phyloP scores from a whole-genome alignment of 2,329 filamentous ascomycete species.

The Chaetomium sp. region DNA sequence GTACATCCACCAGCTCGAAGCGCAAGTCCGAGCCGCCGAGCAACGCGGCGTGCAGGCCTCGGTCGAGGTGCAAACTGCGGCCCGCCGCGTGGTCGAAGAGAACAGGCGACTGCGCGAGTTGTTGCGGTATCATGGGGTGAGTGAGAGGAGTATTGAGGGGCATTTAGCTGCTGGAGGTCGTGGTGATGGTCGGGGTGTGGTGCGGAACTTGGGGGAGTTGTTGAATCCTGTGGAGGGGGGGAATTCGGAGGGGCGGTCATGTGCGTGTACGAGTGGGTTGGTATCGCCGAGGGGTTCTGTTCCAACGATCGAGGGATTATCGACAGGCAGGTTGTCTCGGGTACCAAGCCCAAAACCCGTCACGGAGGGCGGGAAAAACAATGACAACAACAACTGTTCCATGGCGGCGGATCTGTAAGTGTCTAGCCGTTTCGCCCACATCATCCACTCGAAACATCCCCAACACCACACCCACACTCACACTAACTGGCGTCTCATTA shows the following conservation, averaged over 20 bases:
- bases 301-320: too few species aligned
- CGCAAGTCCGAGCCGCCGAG: slow-evolving; percentile 57
- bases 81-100: slow-evolving; percentile 41
- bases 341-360: too few species aligned
- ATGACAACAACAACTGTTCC: slow-evolving; percentile 11
- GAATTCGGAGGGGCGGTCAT: too few species aligned
- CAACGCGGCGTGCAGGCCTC: slow-evolving; percentile 60
- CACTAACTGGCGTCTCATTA: too few species aligned
- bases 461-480: background rate
- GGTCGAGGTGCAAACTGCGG: slow-evolving; percentile 64
- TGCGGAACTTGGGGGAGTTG: background rate
- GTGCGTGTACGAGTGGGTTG: too few species aligned
- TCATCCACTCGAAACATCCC: background rate
- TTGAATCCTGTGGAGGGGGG: too few species aligned
- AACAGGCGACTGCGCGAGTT: slow-evolving; percentile 28
- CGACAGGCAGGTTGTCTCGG: too few species aligned
- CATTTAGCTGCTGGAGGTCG: slow-evolving; percentile 2
- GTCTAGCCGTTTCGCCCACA: background rate
- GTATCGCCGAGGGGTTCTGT: too few species aligned
- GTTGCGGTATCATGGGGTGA: slow-evolving; percentile 7
- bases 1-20: slow-evolving; percentile 55
- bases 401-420: slow-evolving; percentile 14
- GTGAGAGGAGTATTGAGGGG: slow-evolving; percentile 11
- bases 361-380: too few species aligned
- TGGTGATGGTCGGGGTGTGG: background rate